phyloP scores from a whole-genome alignment of 31 red algal species.

The Endocladia muricata region DNA sequence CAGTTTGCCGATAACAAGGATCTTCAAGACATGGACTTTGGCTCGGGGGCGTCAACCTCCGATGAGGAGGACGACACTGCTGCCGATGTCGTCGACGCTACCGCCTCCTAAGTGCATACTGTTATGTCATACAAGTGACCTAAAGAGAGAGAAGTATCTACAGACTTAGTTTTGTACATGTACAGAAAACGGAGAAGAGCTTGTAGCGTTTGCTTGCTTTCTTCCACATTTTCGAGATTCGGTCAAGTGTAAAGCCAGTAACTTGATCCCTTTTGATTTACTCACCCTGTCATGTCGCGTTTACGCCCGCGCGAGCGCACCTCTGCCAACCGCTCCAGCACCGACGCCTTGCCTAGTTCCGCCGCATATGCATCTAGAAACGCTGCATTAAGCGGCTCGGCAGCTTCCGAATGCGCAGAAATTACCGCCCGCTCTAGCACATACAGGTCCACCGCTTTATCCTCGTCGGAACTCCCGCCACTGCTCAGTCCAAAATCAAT shows the following conservation, averaged over 20 bases:
- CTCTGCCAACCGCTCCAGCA: slow-evolving; percentile 61
- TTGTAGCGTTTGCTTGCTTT: too few relatives aligned
- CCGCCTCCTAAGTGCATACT: slow-evolving; percentile 10
- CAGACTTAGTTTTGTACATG: slow-evolving; percentile 11
- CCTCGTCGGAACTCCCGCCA: slow-evolving; percentile 58
- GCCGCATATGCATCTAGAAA: slow-evolving; percentile 55
- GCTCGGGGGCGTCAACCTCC: slow-evolving; percentile 54
- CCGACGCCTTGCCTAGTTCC: slow-evolving; percentile 6
- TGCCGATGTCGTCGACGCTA: slow-evolving; percentile 1
- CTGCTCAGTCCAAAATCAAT: slow-evolving; percentile 88
- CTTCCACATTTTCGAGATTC: too few relatives aligned
- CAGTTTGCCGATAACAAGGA: slow-evolving; percentile 70
- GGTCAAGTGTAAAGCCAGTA: too few relatives aligned
- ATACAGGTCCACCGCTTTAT: slow-evolving; percentile 89
- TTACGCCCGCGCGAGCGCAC: slow-evolving; percentile 76
- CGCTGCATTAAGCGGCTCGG: slow-evolving; percentile 31
- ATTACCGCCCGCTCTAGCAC: slow-evolving; percentile 84
- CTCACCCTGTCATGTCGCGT: slow-evolving; percentile 64
- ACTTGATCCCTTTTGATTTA: too few relatives aligned
- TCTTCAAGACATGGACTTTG: slow-evolving; percentile 83
- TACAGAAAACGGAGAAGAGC: too few relatives aligned
- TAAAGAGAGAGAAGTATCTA: not conserved
- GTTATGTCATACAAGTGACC: too few relatives aligned
- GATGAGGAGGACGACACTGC: slow-evolving; percentile 62
- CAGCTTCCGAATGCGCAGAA: slow-evolving; percentile 55